These are phyloP conservation scores for Pneumocystis wakefieldiae DNA, from an alignment of 1,139 yeast genomes.

Conservation along the genomic window DNA sequence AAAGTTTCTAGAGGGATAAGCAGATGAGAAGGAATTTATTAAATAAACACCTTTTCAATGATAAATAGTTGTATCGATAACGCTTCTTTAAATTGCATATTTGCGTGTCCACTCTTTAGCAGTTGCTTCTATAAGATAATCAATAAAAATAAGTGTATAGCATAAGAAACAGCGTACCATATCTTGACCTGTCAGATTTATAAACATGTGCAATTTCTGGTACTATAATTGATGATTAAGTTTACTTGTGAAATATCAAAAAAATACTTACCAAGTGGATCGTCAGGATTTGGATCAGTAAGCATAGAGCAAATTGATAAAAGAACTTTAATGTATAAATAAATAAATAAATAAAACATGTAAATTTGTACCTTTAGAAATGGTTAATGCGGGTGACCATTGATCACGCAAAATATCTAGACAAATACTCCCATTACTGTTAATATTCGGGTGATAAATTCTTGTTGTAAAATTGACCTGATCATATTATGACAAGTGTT, in stretches of 20 bases:
- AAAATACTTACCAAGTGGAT: neutral
- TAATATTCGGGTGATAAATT: conserved; percentile 83
- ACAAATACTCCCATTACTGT: conserved; percentile 76
- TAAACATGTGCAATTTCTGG: conserved; percentile 96
- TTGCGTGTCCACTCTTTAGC: conserved; percentile 99
- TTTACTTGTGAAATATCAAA: conserved; percentile 18
- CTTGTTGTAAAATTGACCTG: conserved; percentile 74
- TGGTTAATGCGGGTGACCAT: conserved; percentile 85
- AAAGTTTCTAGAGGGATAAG: neutral
- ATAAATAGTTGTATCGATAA: neutral
- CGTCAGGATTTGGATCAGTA: conserved; percentile 78
- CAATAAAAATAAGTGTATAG: neutral
- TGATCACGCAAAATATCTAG: conserved; percentile 74
- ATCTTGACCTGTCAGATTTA: conserved; percentile 85
- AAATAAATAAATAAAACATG: conserved; percentile 40
- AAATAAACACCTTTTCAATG: neutral
- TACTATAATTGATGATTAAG: conserved; percentile 36
- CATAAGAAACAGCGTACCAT: conserved; percentile 27
- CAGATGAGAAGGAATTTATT: neutral
- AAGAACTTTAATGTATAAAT: conserved; percentile 39
- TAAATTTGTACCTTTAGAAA: conserved; percentile 71
- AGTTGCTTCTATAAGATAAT: conserved; percentile 40
- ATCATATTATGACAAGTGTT: neutral
- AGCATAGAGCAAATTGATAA: conserved; percentile 77
- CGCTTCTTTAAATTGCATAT: neutral